Conservation (phyloP, 2,329 filamentous ascomycete genomes). For the Alternaria gansuensis region DNA sequence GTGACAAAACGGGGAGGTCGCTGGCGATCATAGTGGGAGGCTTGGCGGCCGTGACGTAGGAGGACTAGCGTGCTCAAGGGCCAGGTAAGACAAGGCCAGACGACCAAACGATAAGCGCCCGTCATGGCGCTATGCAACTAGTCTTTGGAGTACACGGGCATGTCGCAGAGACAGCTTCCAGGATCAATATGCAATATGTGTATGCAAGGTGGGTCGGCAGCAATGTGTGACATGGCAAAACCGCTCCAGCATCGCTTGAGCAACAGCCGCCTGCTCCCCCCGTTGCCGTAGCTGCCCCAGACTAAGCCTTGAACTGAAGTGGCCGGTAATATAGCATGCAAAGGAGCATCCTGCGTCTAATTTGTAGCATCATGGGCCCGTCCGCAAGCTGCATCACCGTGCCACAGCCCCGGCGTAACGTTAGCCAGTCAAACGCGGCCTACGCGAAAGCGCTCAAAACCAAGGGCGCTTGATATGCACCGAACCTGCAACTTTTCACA, state of each 20-base stretch:
- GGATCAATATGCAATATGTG: slow-evolving; percentile 11
- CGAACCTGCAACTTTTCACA: slow-evolving; percentile 21
- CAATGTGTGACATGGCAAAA: slow-evolving; percentile 26
- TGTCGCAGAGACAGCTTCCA: slow-evolving; percentile 13
- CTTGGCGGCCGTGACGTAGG: slow-evolving; percentile 20
- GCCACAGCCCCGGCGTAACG: slow-evolving; percentile 37
- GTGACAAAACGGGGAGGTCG: slow-evolving; percentile 22
- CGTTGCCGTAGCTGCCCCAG: slow-evolving; percentile 26
- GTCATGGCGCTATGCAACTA: slow-evolving; percentile 28
- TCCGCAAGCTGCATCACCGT: slow-evolving; percentile 32
- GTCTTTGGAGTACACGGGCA: slow-evolving; percentile 19
- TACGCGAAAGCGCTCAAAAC: slow-evolving; percentile 27
- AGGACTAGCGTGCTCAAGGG: slow-evolving; percentile 21
- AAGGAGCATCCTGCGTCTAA: slow-evolving; percentile 44
- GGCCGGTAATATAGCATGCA: slow-evolving; percentile 37
- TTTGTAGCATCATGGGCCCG: slow-evolving; percentile 22
- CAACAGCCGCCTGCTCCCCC: slow-evolving; percentile 33
- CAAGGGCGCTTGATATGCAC: slow-evolving; percentile 24
- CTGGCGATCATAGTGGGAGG: slow-evolving; percentile 14
- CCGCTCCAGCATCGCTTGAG: slow-evolving; percentile 21
- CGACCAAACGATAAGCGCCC: slow-evolving; percentile 36
- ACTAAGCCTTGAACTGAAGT: slow-evolving; percentile 19
- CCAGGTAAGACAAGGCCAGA: slow-evolving; percentile 29
- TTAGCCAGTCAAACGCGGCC: slow-evolving; percentile 28
- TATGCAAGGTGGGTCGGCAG: slow-evolving; percentile 9